Evolutionary conservation across 2,329 filamentous ascomycete genomes (phyloP).

Genomic region (Gaeumannomyces tritici): DNA sequence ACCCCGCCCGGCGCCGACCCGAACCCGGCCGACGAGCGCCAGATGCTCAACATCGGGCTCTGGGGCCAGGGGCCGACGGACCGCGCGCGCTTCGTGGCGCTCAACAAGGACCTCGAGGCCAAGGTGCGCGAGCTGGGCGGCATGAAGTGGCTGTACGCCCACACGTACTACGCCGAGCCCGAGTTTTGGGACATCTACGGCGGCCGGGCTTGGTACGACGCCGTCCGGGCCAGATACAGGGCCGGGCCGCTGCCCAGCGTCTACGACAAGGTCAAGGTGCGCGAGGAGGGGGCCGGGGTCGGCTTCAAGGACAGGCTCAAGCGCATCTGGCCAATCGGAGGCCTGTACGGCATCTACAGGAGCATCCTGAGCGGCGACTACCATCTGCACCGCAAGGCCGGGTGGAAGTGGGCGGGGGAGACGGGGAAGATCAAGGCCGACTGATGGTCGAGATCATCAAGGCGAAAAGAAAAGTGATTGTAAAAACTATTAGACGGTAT

Average conservation of each 20-base stretch:
- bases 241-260: constrained; percentile 55
- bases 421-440: neutral
- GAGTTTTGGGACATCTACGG: constrained; percentile 61
- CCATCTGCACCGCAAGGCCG: constrained; percentile 38
- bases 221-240: constrained; percentile 50
- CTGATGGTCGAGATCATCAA: neutral
- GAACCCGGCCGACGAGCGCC: constrained; percentile 14
- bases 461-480: neutral
- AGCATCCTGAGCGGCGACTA: constrained; percentile 49
- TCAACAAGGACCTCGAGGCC: constrained; percentile 62
- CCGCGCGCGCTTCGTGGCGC: constrained; percentile 49
- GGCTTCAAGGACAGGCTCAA: constrained; percentile 30
- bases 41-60: constrained; percentile 57
- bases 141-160: constrained; percentile 81
- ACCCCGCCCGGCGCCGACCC: constrained; percentile 13
- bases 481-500: neutral
- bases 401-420: constrained; percentile 33
- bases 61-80: constrained; percentile 66
- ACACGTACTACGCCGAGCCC: constrained; percentile 69
- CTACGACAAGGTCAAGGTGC: constrained; percentile 60
- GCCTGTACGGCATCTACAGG: constrained; percentile 49
- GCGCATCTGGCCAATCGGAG: constrained; percentile 44
- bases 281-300: constrained; percentile 15
- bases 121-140: constrained; percentile 62
- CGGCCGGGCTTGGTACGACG: constrained; percentile 49